Conservation (phyloP, 164 flowering plant species). For the Stephania yunnanensis region DNA sequence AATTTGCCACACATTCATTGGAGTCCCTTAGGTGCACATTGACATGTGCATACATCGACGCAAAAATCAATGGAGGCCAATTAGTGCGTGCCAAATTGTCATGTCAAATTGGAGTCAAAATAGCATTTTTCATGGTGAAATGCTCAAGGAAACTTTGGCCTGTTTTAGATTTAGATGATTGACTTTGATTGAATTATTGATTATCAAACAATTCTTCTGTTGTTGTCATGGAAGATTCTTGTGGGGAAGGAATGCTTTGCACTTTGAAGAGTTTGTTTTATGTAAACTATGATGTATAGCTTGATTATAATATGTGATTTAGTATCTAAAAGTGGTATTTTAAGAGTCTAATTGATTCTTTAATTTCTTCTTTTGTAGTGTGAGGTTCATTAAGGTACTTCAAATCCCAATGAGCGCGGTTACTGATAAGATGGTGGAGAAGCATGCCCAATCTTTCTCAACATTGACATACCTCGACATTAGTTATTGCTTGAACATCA, state of each 20-base stretch:
- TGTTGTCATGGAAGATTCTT: too few species aligned
- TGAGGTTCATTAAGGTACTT: constrained; percentile 21
- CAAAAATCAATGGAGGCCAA: too few species aligned
- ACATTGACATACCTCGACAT: constrained; percentile 25
- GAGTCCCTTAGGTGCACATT: too few species aligned
- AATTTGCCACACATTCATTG: too few species aligned
- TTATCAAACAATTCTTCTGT: background rate
- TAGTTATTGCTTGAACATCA: constrained; percentile 27
- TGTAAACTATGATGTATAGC: background rate
- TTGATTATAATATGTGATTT: background rate
- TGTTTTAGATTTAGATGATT: background rate
- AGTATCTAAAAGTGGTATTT: background rate
- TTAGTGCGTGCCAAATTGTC: too few species aligned
- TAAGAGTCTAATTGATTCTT: background rate
- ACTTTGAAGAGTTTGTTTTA: background rate
- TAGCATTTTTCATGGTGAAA: background rate
- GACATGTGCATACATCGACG: too few species aligned
- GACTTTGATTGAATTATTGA: background rate
- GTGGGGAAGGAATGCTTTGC: background rate
- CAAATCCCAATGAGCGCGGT: constrained; percentile 28
- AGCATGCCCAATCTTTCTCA: constrained; percentile 16
- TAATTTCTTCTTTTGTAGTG: constrained; percentile 17
- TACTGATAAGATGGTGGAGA: constrained; percentile 22
- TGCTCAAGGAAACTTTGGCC: background rate
- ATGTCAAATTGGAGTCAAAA: too few species aligned